phyloP scores from a whole-genome alignment of 164 flowering plant genomes.

The Kingdonia uniflora region DNA sequence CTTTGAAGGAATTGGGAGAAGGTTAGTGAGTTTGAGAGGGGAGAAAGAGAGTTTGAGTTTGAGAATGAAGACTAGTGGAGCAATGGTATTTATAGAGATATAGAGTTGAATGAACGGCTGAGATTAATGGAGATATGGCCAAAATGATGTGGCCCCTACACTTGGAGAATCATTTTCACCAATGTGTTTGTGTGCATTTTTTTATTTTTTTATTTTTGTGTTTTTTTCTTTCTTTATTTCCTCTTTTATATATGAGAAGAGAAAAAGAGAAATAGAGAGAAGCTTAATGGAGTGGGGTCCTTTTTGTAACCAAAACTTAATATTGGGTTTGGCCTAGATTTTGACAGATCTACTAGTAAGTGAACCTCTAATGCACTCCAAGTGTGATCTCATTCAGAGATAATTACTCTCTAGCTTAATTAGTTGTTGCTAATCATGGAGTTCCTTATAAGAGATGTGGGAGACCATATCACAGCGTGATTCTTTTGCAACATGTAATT shows the following conservation, averaged over 20 bases:
- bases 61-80: conserved; percentile 4
- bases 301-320: conserved; percentile 16
- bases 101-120: conserved; percentile 29
- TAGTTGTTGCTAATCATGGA: too few species aligned
- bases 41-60: conserved; percentile 5
- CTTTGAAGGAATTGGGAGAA: neutral
- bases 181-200: neutral
- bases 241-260: neutral
- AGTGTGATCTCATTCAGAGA: too few species aligned
- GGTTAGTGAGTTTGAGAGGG: conserved; percentile 1
- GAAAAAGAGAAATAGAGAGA: neutral
- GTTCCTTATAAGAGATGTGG: too few species aligned
- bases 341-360: neutral
- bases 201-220: neutral
- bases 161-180: too few species aligned
- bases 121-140: conserved; percentile 23
- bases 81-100: conserved; percentile 32
- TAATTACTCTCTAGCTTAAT: too few species aligned
- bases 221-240: neutral
- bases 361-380: neutral
- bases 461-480: too few species aligned
- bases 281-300: conserved; percentile 1
- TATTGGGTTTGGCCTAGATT: neutral
- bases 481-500: too few species aligned
- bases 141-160: conserved; percentile 3